These are phyloP conservation scores for Porcisia deanei DNA, from an alignment of 208 protist species.

Conservation along the genomic window DNA sequence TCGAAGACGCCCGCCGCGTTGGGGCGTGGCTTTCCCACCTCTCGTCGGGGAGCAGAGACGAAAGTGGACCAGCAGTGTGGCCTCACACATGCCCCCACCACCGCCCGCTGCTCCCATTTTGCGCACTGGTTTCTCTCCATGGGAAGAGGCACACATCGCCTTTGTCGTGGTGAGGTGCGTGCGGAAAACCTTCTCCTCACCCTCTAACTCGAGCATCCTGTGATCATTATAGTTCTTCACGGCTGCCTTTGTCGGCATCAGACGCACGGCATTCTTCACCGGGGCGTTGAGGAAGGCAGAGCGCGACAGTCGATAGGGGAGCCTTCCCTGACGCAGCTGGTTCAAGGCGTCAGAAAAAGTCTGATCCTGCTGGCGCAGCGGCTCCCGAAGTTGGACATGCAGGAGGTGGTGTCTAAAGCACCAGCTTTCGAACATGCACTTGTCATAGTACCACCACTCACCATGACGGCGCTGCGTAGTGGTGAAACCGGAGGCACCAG, in stretches of 20 bases:
- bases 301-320: constrained; percentile 64
- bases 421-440: constrained; percentile 68
- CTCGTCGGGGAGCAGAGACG: background rate
- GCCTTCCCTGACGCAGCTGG: constrained; percentile 52
- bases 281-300: constrained; percentile 58
- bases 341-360: constrained; percentile 70
- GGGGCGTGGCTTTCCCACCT: background rate
- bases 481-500: background rate
- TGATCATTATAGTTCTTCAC: constrained; percentile 73
- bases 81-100: background rate
- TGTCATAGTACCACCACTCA: constrained; percentile 39
- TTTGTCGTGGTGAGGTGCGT: constrained; percentile 35
- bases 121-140: background rate
- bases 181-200: constrained; percentile 44
- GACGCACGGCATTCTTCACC: constrained; percentile 60
- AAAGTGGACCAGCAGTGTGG: constrained; percentile 24
- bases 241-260: constrained; percentile 60
- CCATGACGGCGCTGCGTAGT: background rate
- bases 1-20: background rate
- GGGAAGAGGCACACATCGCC: background rate
- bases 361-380: constrained; percentile 52
- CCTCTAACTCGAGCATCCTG: constrained; percentile 69
- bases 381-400: constrained; percentile 59
- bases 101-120: background rate
- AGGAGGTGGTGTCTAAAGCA: constrained; percentile 65